Evolutionary conservation across 805 yeast species (phyloP), one percentile per base, ranked within the genome.

Genomic region (Saturnispora sekii): DNA sequence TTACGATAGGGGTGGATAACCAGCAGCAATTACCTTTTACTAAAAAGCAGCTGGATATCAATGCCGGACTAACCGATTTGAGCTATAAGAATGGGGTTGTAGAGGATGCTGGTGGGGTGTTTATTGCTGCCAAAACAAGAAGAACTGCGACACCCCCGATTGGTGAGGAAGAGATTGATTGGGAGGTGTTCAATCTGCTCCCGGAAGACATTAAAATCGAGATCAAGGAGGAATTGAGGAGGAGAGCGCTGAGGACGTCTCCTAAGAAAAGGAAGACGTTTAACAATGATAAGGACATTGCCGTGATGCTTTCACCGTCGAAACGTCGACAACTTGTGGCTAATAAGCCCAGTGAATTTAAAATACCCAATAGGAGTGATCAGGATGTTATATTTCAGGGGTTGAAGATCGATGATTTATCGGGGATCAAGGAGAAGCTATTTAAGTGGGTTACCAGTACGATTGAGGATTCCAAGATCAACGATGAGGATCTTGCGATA

Each of bases 171-270:
- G 53, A 73, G n/a, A 68, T 81, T 32, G 87, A 86, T 53, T 68
- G 78, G 72, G 75, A 72, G 2, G 84, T 83, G 1, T 75, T 85
- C 54, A 66, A 72, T 10, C 74, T 70, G 39, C 61, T 88, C 8
- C 96, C 96, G 0, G 53, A 60, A 2, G 82, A 79, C 18, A 76
- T 88, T 4, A 77, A 77, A 51, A 51, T 61, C 1, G 96, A 88
- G 53, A 56, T 88, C 1, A 67, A 64, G 48, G 57, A 59, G 3
- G 86, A 82, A 49, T 55, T 81, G 29, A 52, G 64, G 7, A 63
- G 76, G 36, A 58, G 84, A 32, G 52, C 52, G 9, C 21, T 58
- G 12, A 46, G 48, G 12, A 43, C 53, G 10, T 56, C 62, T 10
- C 61, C 63, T 0, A 53, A 48, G 26, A 45, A 42, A 16, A 37